Conservation (phyloP, 441 rosid genomes). For the Populus hybrid region DNA sequence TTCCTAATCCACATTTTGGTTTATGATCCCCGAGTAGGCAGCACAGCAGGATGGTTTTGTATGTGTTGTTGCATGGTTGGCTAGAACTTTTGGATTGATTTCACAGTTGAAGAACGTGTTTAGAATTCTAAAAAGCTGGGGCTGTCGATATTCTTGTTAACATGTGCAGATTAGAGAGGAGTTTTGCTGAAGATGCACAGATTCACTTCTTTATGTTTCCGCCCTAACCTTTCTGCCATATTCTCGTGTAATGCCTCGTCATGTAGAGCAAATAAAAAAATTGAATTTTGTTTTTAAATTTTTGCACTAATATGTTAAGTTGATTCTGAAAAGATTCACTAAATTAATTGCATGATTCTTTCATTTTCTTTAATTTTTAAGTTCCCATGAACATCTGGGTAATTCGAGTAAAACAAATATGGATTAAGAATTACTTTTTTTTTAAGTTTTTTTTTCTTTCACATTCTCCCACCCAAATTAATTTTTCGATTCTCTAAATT, state of each 20-base stretch:
- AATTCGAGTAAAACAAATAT: too few species aligned
- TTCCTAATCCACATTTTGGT: conserved; percentile 7
- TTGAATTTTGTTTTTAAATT: too few species aligned
- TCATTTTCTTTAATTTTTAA: too few species aligned
- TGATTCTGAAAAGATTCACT: too few species aligned
- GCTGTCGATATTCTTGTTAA: not conserved
- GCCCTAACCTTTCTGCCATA: not conserved
- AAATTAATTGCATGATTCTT: too few species aligned
- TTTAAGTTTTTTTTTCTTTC: too few species aligned
- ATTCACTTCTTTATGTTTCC: not conserved
- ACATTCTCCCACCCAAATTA: too few species aligned
- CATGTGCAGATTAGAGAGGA: not conserved
- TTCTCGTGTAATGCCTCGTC: not conserved
- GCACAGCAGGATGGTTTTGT: not conserved
- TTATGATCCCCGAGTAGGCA: not conserved
- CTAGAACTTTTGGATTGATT: not conserved
- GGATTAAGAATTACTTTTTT: too few species aligned
- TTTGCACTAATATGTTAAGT: too few species aligned
- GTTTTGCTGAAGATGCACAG: not conserved
- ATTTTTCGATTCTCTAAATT: too few species aligned
- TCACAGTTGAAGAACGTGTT: conserved; percentile 6
- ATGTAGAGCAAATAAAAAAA: too few species aligned
- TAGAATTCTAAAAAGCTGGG: not conserved
- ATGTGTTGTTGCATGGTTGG: not conserved
- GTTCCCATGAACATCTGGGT: too few species aligned